Conservation (phyloP, 768 basidiomycete genomes). For the Boletus tylopilopsis region DNA sequence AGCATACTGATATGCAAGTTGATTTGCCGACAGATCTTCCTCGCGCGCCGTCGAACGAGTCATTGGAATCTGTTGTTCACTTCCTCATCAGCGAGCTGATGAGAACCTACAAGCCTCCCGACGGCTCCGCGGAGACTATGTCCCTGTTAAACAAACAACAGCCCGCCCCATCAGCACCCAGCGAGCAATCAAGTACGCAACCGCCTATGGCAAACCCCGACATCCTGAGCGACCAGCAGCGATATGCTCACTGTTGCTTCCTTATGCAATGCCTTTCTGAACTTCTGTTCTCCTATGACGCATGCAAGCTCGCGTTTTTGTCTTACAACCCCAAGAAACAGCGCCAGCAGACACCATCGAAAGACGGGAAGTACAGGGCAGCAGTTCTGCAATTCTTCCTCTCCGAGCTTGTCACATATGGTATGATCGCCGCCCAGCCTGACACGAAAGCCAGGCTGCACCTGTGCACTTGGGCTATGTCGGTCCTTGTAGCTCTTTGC, state of each 20-base stretch:
- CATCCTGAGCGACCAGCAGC: slow-evolving; percentile 21
- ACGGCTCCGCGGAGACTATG: slow-evolving; percentile 23
- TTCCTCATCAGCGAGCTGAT: slow-evolving; percentile 72
- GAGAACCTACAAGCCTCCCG: slow-evolving; percentile 49
- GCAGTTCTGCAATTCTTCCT: slow-evolving; percentile 78
- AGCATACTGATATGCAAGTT: slow-evolving; percentile 55
- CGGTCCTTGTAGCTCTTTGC: slow-evolving; percentile 89
- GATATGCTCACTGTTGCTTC: slow-evolving; percentile 65
- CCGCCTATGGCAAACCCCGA: slow-evolving; percentile 11
- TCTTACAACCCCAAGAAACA: slow-evolving; percentile 66
- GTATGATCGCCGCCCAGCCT: slow-evolving; percentile 62
- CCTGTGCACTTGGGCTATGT: slow-evolving; percentile 84
- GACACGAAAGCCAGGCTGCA: slow-evolving; percentile 53
- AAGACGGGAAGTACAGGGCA: slow-evolving; percentile 64
- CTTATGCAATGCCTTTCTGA: slow-evolving; percentile 91
- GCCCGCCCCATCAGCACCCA: neutral
- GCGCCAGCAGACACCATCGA: slow-evolving; percentile 54
- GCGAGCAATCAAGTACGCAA: slow-evolving; percentile 18
- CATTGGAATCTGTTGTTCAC: slow-evolving; percentile 60
- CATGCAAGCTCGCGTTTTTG: slow-evolving; percentile 86
- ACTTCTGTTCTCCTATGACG: slow-evolving; percentile 87
- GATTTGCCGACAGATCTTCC: slow-evolving; percentile 35
- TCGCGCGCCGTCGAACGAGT: slow-evolving; percentile 34
- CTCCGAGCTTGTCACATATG: slow-evolving; percentile 76
- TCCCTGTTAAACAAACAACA: slow-evolving; percentile 14